Conservation (phyloP, 768 basidiomycete genomes). For the Roridomyces roridus region DNA sequence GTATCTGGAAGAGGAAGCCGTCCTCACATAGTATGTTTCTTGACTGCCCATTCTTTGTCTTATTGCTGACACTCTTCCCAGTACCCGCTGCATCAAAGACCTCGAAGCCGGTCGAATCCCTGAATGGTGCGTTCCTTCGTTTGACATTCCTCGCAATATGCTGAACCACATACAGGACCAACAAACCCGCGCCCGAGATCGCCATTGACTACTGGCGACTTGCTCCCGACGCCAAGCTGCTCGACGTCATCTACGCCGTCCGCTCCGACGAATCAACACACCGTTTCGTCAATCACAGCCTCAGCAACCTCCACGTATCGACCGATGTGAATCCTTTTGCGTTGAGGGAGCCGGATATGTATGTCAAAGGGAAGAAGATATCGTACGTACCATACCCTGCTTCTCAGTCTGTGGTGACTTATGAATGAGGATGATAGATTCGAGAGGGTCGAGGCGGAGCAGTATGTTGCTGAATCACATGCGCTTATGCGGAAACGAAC, state of each 20-base stretch:
- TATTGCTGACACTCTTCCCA: slow-evolving; percentile 30
- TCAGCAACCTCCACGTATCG: slow-evolving; percentile 81
- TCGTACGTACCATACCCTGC: slow-evolving; percentile 55
- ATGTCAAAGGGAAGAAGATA: slow-evolving; percentile 75
- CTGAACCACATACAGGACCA: slow-evolving; percentile 49
- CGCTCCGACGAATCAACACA: slow-evolving; percentile 94
- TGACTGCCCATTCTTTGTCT: slow-evolving; percentile 9
- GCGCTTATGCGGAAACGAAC: slow-evolving; percentile 50
- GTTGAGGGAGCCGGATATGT: slow-evolving; percentile 87
- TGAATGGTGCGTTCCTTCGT: slow-evolving; percentile 60
- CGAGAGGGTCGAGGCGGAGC: slow-evolving; percentile 68
- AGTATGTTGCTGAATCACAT: slow-evolving; percentile 69
- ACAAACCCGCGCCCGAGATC: slow-evolving; percentile 82
- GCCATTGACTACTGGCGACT: slow-evolving; percentile 97
- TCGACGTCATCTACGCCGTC: slow-evolving; percentile 91
- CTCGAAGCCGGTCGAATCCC: slow-evolving; percentile 83
- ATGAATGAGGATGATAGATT: slow-evolving; percentile 49
- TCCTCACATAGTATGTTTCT: slow-evolving; percentile 79
- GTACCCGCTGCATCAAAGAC: slow-evolving; percentile 84
- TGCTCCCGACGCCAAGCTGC: slow-evolving; percentile 69
- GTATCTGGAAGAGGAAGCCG: slow-evolving; percentile 94
- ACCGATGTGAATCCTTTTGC: slow-evolving; percentile 92
- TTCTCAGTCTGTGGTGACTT: slow-evolving; percentile 15
- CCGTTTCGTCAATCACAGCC: slow-evolving; percentile 93
- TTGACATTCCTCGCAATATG: neutral